Base-by-base conservation (phyloP, 176 grass and related monocot species). In the Musa beccarii region DNA sequence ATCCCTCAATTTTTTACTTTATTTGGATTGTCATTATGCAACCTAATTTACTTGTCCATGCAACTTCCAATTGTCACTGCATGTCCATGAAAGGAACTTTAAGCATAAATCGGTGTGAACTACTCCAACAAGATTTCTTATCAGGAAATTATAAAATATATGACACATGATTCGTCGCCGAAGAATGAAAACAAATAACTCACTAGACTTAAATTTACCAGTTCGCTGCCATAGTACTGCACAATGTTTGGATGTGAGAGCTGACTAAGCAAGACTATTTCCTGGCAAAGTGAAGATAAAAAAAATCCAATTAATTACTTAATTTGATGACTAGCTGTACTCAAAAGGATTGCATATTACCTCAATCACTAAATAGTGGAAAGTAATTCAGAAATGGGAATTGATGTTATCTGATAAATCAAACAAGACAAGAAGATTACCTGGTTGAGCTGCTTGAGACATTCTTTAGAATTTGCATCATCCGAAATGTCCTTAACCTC, bases 401-500 rank as follows among this genome's bases (percentile, higher is more conserved):
- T 66, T 67, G 13, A 22, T 10, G 49, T 15, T 53, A 59, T 22
- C 20, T 49, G 77, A 79, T 52, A 86, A 43, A 53, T n/a, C 76
- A 74, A 23, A 17, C 34, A 74, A 73, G 52, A 69, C 49, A 79
- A 72, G 19, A 54, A 79, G 65, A 65, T 82, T 72, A 85, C 95
- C 90, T 99, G 95, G 80, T 84, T 94, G 70, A 99, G 84, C 82
- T 99, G 95, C 56, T 83, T 99, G 59, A 99, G 88, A 76, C 86
- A 83, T 86, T 99, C 95, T 93, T 83, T 99, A 49, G 91, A 94
- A 82, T 99, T 86, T 70, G 84, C 77, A 83, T 99, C 95, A 71
- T 99, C 95, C 79, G 81, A 89, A 80, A 99, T 99, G 80, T 94
- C 86, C 69, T 91, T 88, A 21, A 99, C 95, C 87, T 99, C 90